A percentile compares a stretch with the other conserved stretches of the same genome.
These are phyloP conservation scores for Microdochium nivale DNA, from an alignment of 2,329 filamentous ascomycete species.

Conservation along the genomic window DNA sequence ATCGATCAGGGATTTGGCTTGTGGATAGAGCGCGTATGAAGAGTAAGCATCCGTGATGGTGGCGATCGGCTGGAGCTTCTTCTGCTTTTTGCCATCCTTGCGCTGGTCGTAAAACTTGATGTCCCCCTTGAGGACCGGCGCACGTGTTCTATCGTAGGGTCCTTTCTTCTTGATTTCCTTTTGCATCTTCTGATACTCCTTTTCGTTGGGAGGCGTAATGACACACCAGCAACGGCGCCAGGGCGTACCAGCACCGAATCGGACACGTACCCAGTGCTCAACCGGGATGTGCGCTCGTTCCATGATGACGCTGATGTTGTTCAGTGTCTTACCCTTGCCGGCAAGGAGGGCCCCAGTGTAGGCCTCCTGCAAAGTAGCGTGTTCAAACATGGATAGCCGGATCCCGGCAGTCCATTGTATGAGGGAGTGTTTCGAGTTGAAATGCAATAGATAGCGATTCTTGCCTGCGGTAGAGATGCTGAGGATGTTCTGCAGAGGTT, in stretches of 20 bases:
- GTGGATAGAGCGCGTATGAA: conserved; percentile 91
- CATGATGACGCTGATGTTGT: conserved; percentile 86
- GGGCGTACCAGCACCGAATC: conserved; percentile 90
- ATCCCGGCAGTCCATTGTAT: conserved; percentile 96
- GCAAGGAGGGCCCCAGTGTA: conserved; percentile 95
- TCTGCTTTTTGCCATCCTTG: conserved; percentile 70
- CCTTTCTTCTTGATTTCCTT: conserved; percentile 77
- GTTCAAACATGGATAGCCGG: conserved; percentile 87
- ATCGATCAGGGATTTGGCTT: conserved; percentile 87
- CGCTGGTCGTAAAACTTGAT: conserved; percentile 91
- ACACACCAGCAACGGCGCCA: conserved; percentile 98
- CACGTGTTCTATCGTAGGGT: conserved; percentile 66
- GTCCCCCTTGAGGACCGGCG: conserved; percentile 67
- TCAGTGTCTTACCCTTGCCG: conserved; percentile 81
- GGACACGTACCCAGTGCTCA: conserved; percentile 90
- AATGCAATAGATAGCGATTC: conserved; percentile 92
- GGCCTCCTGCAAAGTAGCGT: conserved; percentile 86
- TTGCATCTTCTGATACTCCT: conserved; percentile 75
- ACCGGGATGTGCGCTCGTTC: conserved; percentile 68
- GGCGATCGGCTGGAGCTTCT: conserved; percentile 84
- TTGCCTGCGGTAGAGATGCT: conserved; percentile 92
- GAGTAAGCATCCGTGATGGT: conserved; percentile 86
- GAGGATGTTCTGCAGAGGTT: conserved; percentile 86
- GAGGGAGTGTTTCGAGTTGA: conserved; percentile 87
- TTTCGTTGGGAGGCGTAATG: conserved; percentile 85